Evolutionary conservation across 2,329 filamentous ascomycete genomes (phyloP).

Genomic region (Pseudonectria foliicola): DNA sequence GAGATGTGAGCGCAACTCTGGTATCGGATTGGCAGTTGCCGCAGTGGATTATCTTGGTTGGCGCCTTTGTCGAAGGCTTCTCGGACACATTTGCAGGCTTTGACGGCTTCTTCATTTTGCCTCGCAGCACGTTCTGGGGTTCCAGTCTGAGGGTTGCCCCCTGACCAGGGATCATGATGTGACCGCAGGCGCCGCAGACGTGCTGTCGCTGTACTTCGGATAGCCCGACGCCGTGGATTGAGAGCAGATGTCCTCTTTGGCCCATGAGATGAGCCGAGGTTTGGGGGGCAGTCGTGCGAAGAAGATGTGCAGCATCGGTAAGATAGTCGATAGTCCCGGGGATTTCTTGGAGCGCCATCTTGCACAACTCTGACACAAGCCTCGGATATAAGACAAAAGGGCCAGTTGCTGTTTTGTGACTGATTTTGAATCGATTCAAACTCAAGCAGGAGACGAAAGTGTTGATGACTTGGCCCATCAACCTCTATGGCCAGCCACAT

Average conservation of each 20-base stretch:
- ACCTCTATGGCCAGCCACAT: slow-evolving; percentile 6
- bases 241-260: slow-evolving; percentile 42
- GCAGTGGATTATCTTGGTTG: slow-evolving; percentile 37
- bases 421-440: too few relatives aligned
- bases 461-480: slow-evolving; percentile 2
- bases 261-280: slow-evolving; percentile 55
- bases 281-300: slow-evolving; percentile 44
- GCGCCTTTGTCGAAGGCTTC: slow-evolving; percentile 11
- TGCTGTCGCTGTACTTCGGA: slow-evolving; percentile 46
- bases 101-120: slow-evolving; percentile 6
- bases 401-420: too few relatives aligned
- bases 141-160: slow-evolving; percentile 34
- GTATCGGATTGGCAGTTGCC: slow-evolving; percentile 39
- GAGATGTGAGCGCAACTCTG: slow-evolving; percentile 31
- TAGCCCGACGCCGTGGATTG: slow-evolving; percentile 35
- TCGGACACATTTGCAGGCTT: slow-evolving; percentile 1
- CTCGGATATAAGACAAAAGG: too few relatives aligned
- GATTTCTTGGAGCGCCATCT: slow-evolving; percentile 17
- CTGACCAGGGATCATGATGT: slow-evolving; percentile 50
- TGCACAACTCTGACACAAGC: neutral
- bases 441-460: neutral
- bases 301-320: slow-evolving; percentile 52
- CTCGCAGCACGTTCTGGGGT: slow-evolving; percentile 8
- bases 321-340: slow-evolving; percentile 37
- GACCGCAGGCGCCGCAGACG: slow-evolving; percentile 53